Base-by-base conservation (phyloP, 805 yeast genomes). In the Teunomyces tritomae region DNA sequence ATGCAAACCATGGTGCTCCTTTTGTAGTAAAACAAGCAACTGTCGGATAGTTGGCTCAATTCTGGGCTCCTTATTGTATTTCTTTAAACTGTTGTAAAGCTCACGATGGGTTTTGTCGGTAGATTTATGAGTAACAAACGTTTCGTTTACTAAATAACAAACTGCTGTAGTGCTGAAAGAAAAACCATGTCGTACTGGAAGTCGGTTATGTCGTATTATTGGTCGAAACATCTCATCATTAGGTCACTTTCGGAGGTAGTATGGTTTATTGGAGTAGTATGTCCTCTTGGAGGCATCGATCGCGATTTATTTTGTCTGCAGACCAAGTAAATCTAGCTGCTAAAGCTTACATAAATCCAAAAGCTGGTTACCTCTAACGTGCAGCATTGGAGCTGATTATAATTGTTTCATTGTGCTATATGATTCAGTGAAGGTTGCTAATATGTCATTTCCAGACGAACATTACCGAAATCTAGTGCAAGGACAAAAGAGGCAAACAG, bases 31-130 rank as follows among this genome's bases (percentile, higher is more conserved):
- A 4, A 49, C 50, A 5, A 47, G 44, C 27, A 55, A 49, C 27
- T 56, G 54, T 8, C 43, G 40, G 5, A 57, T 42, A 11, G 46
- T 39, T 7, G 61, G 62, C 13, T 47, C 48, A 30, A 53, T 44
- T 2, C 26, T 24, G 20, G 48, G 33, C n/a, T 44, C 32, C 10
- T 33, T 29, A 4, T 53, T 47, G 37, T 57, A 57, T 7, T 49
- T 46, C 24, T 47, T 52, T 6, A 57, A 33, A n/a, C 51, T 50
- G 27, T 57, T 53, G 46, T 46, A 55, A 27, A 36, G 40, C 7
- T 39, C 45, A 32, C 63, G 54, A 40, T 57, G 62, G 16, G 29
- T 27, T 8, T 28, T 35, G 16, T 39, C 45, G 39, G 34, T 11
- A 27, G 52, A 51, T 52, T 46, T 52, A 10, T 30, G 34, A 8